phyloP scores from a whole-genome alignment of 2,329 filamentous ascomycete species.

The Pestalotiopsis sp. region DNA sequence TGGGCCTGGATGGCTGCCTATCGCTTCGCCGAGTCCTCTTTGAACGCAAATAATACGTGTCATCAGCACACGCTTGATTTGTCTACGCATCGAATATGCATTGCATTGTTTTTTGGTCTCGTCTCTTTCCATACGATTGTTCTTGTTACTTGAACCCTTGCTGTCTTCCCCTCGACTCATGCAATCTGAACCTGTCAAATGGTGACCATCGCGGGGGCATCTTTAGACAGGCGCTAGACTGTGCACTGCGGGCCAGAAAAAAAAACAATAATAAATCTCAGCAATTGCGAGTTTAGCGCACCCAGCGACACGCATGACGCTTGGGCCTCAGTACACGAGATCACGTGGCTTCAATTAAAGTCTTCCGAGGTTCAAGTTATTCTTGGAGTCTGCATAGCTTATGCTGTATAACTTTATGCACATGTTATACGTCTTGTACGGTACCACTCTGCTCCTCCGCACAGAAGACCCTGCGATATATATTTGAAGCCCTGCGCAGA shows the following conservation, averaged over 20 bases:
- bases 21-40: neutral
- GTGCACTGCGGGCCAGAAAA: neutral
- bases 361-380: neutral
- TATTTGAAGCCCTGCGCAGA: too few species aligned
- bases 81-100: neutral
- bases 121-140: neutral
- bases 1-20: neutral
- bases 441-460: too few species aligned
- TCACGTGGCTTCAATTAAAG: neutral
- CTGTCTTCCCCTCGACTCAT: neutral
- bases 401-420: too few species aligned
- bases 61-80: neutral
- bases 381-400: neutral
- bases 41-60: neutral
- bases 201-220: neutral
- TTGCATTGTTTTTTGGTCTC: neutral
- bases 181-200: neutral
- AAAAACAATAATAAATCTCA: neutral
- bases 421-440: too few species aligned
- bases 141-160: neutral
- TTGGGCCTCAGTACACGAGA: conserved; percentile 4
- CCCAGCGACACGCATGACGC: neutral
- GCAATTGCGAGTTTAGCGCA: neutral
- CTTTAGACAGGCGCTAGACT: neutral
- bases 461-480: too few species aligned